Evolutionary conservation across 495 filamentous ascomycete species (phyloP), one percentile per base, ranked within the genome.

Genomic region (Schizothecium vesticola): DNA sequence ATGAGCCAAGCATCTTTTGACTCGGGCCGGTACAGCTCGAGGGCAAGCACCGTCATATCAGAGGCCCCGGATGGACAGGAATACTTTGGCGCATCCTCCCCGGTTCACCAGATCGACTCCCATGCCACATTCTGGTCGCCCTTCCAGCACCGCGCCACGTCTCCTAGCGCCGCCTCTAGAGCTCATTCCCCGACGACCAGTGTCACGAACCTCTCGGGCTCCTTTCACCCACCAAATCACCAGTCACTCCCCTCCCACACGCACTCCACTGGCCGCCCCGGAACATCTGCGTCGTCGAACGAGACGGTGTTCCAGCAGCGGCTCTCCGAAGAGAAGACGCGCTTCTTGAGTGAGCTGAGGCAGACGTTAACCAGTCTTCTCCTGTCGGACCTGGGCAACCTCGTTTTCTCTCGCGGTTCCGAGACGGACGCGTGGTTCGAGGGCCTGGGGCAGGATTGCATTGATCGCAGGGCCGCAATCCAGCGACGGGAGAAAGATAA

Each of bases 351-450:
- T 2, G 89, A 92, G 19, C 80, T 97, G 33, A 89, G 89, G 73
- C 91, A 92, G 73, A 90, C 88, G 1, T 79, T 97, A 64, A 92
- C 90, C 16, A 93, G 92, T 70, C 81, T 99, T 29, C 83, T 99
- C 10, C 80, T 98, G 33, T 97, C 94, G 68, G 95, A 99, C 78
- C 83, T 99, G 19, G 92, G 93, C 10, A 91, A 89, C 58, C 86
- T 90, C 10, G 89, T 97, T 16, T 97, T 94, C 79, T 86, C 89
- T 33, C 87, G 89, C 68, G 90, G 95, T 16, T 94, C 92, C 70
- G 95, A 99, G 80, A 99, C 94, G 19, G 95, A 98, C 72, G 87
- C 84, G 25, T 97, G 94, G 92, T 94, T 97, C 74, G 87, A 89
- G 69, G 86, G 85, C 22, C 76, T 96, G 3, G 89, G 90, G 16